Evolutionary conservation across 2,329 filamentous ascomycete species (phyloP), one percentile per base, ranked within the genome.

Genomic region (Pseudophaeomoniella oleicola): DNA sequence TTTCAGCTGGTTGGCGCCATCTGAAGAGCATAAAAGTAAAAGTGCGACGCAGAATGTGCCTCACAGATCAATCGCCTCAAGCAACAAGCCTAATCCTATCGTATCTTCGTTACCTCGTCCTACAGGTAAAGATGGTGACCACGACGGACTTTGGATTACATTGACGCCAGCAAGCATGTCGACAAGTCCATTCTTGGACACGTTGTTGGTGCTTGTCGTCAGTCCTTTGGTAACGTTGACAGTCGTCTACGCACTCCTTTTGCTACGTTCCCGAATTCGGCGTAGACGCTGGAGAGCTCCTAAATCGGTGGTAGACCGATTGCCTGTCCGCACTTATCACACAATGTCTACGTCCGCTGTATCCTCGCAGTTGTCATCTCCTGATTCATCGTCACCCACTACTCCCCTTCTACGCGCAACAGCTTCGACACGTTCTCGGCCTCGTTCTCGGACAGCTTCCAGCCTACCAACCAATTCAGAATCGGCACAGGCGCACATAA

Each of bases 291-390:
- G 90, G 88, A 76, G 90, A 49, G 90, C 90, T n/a, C 90, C 90
- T 4, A 98, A 98, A 58, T 93, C 85, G 1, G 78, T 98, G 1
- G 87, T 98, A 13, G 87, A 94, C 47, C 78, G 82, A 40, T 70
- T 98, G n/a, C 90, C 90, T 2, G 86, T 98, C 11, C 78, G 88
- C 40, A 96, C 87, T 0, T 98, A 94, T 52, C 87, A 93, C 50
- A 93, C 87, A 0, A 82, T 94, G 22, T 64, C 72, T 2, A 65
- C 69, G 9, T 71, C 55, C 50, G 72, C 50, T 48, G 72, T 41
- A 51, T 65, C 66, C 14, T 62, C 72, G 10, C 65, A 78, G 35
- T 53, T 76, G 2, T 66, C 80, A 3, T 82, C 76, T 14, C 76
- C 78, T 0, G 67, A 66, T 10, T 70, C 69, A 43, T 69, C 76